phyloP scores from a whole-genome alignment of 768 basidiomycete genomes.

The Hydnomerulius pinastri region DNA sequence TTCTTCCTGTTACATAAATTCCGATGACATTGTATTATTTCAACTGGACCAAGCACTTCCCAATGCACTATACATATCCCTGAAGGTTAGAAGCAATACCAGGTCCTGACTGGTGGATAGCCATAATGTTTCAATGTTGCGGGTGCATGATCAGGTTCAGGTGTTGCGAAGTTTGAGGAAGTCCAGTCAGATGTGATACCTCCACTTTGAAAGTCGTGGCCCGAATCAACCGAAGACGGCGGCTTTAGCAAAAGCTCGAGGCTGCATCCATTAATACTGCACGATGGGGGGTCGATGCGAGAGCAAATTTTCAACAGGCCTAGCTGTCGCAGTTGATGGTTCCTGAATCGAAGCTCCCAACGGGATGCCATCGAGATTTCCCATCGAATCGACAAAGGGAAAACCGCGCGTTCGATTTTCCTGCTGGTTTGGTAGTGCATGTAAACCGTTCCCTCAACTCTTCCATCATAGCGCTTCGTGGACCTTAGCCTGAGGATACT shows the following conservation, averaged over 20 bases:
- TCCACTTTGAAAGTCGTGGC: no score
- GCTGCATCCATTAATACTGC: background rate
- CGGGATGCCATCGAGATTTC: slow-evolving; percentile 16
- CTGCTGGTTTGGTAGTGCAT: slow-evolving; percentile 14
- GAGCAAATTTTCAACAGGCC: background rate
- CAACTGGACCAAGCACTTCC: slow-evolving; percentile 15
- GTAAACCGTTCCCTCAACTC: background rate
- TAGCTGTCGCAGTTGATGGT: slow-evolving; percentile 22
- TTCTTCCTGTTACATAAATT: slow-evolving; percentile 24
- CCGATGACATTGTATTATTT: slow-evolving; percentile 27
- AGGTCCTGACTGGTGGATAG: no score
- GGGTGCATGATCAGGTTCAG: no score
- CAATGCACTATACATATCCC: slow-evolving; percentile 13
- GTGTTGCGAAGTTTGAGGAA: no score
- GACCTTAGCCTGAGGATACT: background rate
- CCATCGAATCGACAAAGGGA: slow-evolving; percentile 16
- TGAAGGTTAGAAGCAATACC: slow-evolving; percentile 9
- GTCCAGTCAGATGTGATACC: background rate
- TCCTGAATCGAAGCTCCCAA: slow-evolving; percentile 20
- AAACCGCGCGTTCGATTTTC: slow-evolving; percentile 9
- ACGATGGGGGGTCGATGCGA: background rate
- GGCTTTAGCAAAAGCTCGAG: background rate
- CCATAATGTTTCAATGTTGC: no score
- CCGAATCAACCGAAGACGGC: no score
- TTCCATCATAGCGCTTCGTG: background rate